These are phyloP conservation scores for Steccherinum ochraceum DNA, from an alignment of 768 basidiomycete species.

Conservation along the genomic window DNA sequence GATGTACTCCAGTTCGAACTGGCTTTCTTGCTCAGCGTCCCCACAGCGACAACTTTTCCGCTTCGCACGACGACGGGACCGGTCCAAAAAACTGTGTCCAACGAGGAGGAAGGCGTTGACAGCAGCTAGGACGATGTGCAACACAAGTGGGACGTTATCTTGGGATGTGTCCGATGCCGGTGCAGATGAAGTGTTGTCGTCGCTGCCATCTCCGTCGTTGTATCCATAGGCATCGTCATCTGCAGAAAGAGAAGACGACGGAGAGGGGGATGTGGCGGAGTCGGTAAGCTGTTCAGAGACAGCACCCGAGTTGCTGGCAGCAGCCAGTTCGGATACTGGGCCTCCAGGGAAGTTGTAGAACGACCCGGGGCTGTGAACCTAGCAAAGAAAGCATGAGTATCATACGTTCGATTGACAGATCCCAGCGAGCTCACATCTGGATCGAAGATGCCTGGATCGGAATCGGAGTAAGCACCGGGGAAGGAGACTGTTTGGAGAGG, in stretches of 20 bases:
- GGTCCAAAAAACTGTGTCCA: neutral
- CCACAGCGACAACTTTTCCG: too few species aligned
- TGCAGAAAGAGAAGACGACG: neutral
- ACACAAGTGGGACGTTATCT: too few species aligned
- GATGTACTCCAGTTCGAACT: slow-evolving; percentile 2
- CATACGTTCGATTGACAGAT: neutral
- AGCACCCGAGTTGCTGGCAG: slow-evolving; percentile 8
- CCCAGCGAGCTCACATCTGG: slow-evolving; percentile 30
- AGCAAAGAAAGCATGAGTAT: neutral
- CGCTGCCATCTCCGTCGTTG: neutral
- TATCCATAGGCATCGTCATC: neutral
- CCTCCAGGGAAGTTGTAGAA: slow-evolving; percentile 25
- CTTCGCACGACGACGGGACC: slow-evolving; percentile 1
- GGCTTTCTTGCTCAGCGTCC: slow-evolving; percentile 8
- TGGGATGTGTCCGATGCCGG: neutral
- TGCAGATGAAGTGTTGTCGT: neutral
- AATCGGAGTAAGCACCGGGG: slow-evolving; percentile 70
- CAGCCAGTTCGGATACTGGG: slow-evolving; percentile 18
- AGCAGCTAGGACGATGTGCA: too few species aligned
- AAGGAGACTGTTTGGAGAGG: slow-evolving; percentile 49
- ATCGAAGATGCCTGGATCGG: slow-evolving; percentile 67
- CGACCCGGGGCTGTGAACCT: slow-evolving; percentile 19
- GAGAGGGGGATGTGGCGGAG: slow-evolving; percentile 14
- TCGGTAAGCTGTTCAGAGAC: slow-evolving; percentile 6
- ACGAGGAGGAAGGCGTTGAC: too few species aligned